Conservation (phyloP, 495 filamentous ascomycete genomes). For the Penicillium subrubescens region DNA sequence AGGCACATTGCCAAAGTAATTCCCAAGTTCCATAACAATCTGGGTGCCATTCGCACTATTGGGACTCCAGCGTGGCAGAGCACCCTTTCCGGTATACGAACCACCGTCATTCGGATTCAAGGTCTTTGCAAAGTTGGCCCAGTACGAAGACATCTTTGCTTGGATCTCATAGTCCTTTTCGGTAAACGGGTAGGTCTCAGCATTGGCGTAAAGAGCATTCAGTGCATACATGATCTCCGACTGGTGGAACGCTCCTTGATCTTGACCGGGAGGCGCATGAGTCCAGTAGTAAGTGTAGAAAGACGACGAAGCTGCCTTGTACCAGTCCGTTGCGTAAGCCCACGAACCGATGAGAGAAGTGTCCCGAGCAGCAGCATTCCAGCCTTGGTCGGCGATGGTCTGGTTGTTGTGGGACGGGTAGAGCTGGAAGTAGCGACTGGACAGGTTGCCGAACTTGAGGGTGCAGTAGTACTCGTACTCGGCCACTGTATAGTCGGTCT, state of each 20-base stretch:
- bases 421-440: slow-evolving; percentile 25
- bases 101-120: slow-evolving; percentile 30
- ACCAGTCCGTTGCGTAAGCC: slow-evolving; percentile 32
- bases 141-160: slow-evolving; percentile 31
- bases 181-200: slow-evolving; percentile 30
- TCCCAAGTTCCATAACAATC: slow-evolving; percentile 28
- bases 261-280: slow-evolving; percentile 31
- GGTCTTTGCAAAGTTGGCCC: slow-evolving; percentile 37
- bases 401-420: slow-evolving; percentile 25
- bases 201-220: slow-evolving; percentile 31
- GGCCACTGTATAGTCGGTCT: slow-evolving; percentile 25
- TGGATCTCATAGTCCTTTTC: slow-evolving; percentile 24
- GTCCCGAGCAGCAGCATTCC: slow-evolving; percentile 33
- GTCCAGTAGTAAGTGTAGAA: slow-evolving; percentile 40
- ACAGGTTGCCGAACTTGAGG: slow-evolving; percentile 31
- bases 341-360: slow-evolving; percentile 26
- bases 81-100: slow-evolving; percentile 22
- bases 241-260: slow-evolving; percentile 33
- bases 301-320: slow-evolving; percentile 24
- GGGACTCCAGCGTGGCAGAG: slow-evolving; percentile 18
- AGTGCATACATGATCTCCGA: slow-evolving; percentile 36
- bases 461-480: slow-evolving; percentile 28
- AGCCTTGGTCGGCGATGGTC: slow-evolving; percentile 25
- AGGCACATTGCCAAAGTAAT: slow-evolving; percentile 22
- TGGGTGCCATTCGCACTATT: slow-evolving; percentile 23